These are phyloP conservation scores for Wickerhamiella spandovensis DNA, from an alignment of 805 yeast species.

Conservation along the genomic window DNA sequence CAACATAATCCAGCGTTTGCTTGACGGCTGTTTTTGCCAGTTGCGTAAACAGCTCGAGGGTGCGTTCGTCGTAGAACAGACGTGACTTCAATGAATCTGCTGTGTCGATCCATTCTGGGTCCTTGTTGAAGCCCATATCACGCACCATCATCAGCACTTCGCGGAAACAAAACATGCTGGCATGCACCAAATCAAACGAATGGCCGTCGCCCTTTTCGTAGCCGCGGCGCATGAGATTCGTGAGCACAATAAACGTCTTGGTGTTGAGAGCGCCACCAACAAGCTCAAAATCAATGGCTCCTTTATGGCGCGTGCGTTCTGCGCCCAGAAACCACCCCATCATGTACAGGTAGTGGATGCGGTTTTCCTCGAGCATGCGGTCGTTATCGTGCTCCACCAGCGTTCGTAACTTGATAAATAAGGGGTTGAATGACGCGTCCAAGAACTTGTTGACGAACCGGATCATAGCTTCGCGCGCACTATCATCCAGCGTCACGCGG, in stretches of 20 bases:
- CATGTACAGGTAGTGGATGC: constrained; percentile 41
- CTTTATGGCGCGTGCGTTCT: constrained; percentile 30
- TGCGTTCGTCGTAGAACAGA: constrained; percentile 54
- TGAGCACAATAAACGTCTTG: constrained; percentile 42
- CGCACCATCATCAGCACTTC: constrained; percentile 40
- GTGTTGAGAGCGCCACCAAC: constrained; percentile 40
- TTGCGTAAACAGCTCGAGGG: constrained; percentile 40
- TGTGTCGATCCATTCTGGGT: constrained; percentile 36
- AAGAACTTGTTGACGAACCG: constrained; percentile 44
- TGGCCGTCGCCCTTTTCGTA: constrained; percentile 21
- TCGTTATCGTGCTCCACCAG: constrained; percentile 30
- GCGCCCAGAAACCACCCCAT: constrained; percentile 66
- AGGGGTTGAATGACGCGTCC: constrained; percentile 62
- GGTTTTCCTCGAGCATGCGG: constrained; percentile 18
- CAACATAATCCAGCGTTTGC: constrained; percentile 49
- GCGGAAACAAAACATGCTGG: constrained; percentile 52
- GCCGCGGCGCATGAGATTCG: constrained; percentile 29
- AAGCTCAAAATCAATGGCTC: constrained; percentile 20
- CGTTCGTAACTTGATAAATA: constrained; percentile 41
- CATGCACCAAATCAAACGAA: constrained; percentile 52
- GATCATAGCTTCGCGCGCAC: constrained; percentile 24
- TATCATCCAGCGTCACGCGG: constrained; percentile 14
- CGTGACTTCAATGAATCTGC: constrained; percentile 50
- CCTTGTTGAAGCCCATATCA: constrained; percentile 29
- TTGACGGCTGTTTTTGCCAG: constrained; percentile 53